Evolutionary conservation across 805 yeast species (phyloP).

Genomic region (Pachysolen tannophilus): DNA sequence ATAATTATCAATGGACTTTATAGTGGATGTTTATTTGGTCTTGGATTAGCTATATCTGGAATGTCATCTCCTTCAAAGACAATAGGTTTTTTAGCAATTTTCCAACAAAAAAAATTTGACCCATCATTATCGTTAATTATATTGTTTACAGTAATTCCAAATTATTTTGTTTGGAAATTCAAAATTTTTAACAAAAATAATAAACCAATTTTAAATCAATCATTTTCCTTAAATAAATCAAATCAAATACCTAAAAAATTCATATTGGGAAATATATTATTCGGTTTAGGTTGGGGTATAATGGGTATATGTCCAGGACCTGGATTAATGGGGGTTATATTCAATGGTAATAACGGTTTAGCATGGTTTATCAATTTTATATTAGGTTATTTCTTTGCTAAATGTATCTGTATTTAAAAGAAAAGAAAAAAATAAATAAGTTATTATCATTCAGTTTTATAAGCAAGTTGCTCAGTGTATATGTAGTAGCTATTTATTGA

Average conservation of each 20-base stretch:
- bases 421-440: not conserved
- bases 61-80: constrained; percentile 37
- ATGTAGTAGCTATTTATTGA: not conserved
- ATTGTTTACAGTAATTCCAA: constrained; percentile 36
- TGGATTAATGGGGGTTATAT: constrained; percentile 25
- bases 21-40: constrained; percentile 30
- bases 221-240: constrained; percentile 18
- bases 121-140: constrained; percentile 39
- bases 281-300: constrained; percentile 48
- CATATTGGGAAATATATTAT: constrained; percentile 32
- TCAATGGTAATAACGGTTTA: constrained; percentile 17
- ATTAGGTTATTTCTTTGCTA: constrained; percentile 16
- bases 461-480: no score
- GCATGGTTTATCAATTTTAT: constrained; percentile 22
- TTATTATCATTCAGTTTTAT: no score
- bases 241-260: constrained; percentile 21
- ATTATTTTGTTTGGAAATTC: constrained; percentile 27
- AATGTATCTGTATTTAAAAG: not conserved
- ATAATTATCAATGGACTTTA: constrained; percentile 14
- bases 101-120: constrained; percentile 29
- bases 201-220: constrained; percentile 14
- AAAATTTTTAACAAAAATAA: constrained; percentile 14
- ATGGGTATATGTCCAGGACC: constrained; percentile 50
- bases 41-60: constrained; percentile 39
- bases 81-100: constrained; percentile 34